A percentile compares a stretch with the other conserved stretches of the same genome.
Evolutionary conservation across 805 yeast species (phyloP).

Genomic region (Spathaspora girioi): DNA sequence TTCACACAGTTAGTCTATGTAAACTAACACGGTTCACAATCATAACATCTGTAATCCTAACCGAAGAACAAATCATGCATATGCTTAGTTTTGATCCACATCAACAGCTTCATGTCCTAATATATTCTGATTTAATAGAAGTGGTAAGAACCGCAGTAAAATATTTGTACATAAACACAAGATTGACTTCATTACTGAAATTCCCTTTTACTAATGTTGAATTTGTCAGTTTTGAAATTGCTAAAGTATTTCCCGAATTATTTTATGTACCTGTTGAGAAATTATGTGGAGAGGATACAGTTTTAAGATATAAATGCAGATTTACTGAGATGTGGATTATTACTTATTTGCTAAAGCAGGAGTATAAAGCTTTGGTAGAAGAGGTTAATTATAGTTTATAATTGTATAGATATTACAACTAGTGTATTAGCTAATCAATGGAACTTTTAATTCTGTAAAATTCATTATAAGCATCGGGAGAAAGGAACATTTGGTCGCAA

Average conservation of each 20-base stretch:
- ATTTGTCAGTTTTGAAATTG: slow-evolving; percentile 18
- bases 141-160: background rate
- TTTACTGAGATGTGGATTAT: slow-evolving; percentile 8
- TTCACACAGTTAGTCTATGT: background rate
- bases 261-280: slow-evolving; percentile 18
- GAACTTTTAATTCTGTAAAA: too few species aligned
- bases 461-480: too few species aligned
- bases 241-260: slow-evolving; percentile 15
- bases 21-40: background rate
- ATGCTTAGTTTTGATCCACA: slow-evolving; percentile 2
- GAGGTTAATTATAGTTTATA: background rate
- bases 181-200: slow-evolving; percentile 6
- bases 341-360: slow-evolving; percentile 5
- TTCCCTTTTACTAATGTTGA: slow-evolving; percentile 21
- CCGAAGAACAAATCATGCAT: slow-evolving; percentile 3
- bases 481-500: too few species aligned
- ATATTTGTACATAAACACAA: background rate
- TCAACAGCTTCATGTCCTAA: slow-evolving; percentile 1
- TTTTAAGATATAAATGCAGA: background rate
- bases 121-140: slow-evolving; percentile 1
- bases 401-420: too few species aligned
- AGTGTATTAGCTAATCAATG: too few species aligned
- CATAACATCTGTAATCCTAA: background rate
- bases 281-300: background rate
- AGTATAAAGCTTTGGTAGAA: background rate